phyloP scores from a whole-genome alignment of 2,329 filamentous ascomycete genomes.

The Colletotrichum tofieldiae region DNA sequence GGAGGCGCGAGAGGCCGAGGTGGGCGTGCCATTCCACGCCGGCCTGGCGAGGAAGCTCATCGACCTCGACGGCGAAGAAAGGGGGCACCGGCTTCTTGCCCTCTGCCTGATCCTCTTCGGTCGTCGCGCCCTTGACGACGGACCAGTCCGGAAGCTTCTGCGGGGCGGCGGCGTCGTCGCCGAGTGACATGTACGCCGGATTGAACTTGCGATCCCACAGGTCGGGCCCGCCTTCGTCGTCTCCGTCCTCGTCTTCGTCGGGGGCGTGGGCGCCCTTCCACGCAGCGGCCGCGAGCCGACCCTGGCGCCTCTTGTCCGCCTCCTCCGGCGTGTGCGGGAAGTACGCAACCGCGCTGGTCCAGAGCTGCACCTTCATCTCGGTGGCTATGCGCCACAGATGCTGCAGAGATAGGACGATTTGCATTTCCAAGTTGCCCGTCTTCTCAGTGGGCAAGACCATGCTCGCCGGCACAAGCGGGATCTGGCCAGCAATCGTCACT shows the following conservation, averaged over 20 bases:
- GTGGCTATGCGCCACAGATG: slow-evolving; percentile 89
- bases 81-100: slow-evolving; percentile 66
- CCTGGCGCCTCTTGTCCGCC: slow-evolving; percentile 53
- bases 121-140: slow-evolving; percentile 57
- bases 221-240: slow-evolving; percentile 69
- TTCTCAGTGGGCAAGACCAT: slow-evolving; percentile 74
- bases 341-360: slow-evolving; percentile 83
- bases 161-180: slow-evolving; percentile 44
- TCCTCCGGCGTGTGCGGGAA: slow-evolving; percentile 63
- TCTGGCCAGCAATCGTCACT: slow-evolving; percentile 88
- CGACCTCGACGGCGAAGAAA: slow-evolving; percentile 82
- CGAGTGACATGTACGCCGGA: slow-evolving; percentile 62
- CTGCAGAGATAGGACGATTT: slow-evolving; percentile 83
- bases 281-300: slow-evolving; percentile 59
- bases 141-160: slow-evolving; percentile 67
- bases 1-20: slow-evolving; percentile 66
- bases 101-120: slow-evolving; percentile 46
- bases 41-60: slow-evolving; percentile 80
- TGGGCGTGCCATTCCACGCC: slow-evolving; percentile 88
- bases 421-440: slow-evolving; percentile 64
- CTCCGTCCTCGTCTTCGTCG: slow-evolving; percentile 66
- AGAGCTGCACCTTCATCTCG: slow-evolving; percentile 80
- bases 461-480: slow-evolving; percentile 85
- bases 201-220: slow-evolving; percentile 79
- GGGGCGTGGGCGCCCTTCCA: slow-evolving; percentile 60